phyloP scores from a whole-genome alignment of 768 basidiomycete species.

The Mycena chlorophos region DNA sequence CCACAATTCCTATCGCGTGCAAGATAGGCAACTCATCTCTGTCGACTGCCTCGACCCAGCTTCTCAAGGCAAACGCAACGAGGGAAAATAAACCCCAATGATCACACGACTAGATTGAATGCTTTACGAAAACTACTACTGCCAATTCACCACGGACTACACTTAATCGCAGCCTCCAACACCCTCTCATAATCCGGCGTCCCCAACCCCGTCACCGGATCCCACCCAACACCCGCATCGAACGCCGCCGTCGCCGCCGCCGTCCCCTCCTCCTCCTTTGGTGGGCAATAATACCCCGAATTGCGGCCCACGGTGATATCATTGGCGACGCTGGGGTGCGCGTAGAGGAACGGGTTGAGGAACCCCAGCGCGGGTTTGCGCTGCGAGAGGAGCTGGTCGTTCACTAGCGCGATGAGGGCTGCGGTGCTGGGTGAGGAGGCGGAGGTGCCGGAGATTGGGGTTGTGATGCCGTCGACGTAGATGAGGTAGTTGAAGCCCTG shows the following conservation, averaged over 20 bases:
- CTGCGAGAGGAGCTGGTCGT: conserved; percentile 37
- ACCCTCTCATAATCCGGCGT: not conserved
- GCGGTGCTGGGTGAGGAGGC: conserved; percentile 45
- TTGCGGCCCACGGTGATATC: not conserved
- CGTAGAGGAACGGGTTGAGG: conserved; percentile 4
- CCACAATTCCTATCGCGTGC: too few species aligned
- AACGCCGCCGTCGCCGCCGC: not conserved
- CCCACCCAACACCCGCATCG: not conserved
- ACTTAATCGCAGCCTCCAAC: not conserved
- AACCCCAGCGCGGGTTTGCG: conserved; percentile 22
- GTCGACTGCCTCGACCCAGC: too few species aligned
- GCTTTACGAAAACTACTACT: too few species aligned
- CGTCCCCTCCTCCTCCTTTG: too few species aligned
- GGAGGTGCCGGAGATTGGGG: conserved; percentile 41
- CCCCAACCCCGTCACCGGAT: not conserved
- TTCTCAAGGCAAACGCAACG: too few species aligned
- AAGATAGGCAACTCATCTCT: too few species aligned
- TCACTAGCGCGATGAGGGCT: conserved; percentile 42
- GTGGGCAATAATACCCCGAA: not conserved
- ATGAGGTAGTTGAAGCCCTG: not conserved
- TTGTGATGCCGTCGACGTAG: not conserved
- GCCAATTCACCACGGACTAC: too few species aligned
- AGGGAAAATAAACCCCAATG: too few species aligned
- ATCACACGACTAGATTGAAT: too few species aligned
- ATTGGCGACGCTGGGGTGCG: not conserved